phyloP scores from a whole-genome alignment of 2,329 filamentous ascomycete genomes.

The Akanthomyces dipterigenus region DNA sequence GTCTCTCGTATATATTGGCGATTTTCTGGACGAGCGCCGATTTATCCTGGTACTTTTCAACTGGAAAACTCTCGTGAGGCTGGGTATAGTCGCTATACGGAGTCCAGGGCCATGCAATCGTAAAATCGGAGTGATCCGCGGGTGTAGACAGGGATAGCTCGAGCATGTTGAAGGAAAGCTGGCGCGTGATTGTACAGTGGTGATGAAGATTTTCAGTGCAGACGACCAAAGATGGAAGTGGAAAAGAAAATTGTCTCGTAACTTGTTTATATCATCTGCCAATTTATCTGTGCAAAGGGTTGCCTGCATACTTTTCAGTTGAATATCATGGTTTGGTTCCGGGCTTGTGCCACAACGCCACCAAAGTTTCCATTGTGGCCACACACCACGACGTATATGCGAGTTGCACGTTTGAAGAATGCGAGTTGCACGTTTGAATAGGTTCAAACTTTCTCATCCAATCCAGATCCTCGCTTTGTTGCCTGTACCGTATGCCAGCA shows the following conservation, averaged over 20 bases:
- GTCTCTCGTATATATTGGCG: neutral
- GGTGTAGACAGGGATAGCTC: neutral
- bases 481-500: neutral
- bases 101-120: neutral
- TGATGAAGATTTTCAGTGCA: neutral
- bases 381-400: neutral
- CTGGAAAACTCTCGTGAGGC: neutral
- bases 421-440: no score
- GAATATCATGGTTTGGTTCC: neutral
- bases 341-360: neutral
- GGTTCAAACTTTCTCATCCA: no score
- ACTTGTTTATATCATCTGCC: neutral
- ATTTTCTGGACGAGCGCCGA: neutral
- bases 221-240: neutral
- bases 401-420: neutral
- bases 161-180: neutral
- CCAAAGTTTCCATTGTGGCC: neutral
- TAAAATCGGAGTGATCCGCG: neutral
- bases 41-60: neutral
- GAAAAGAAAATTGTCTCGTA: neutral
- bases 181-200: neutral
- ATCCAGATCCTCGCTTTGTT: no score
- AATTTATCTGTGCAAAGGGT: neutral
- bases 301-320: neutral
- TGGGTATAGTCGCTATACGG: neutral